These are phyloP conservation scores for Xylaria sp. DNA, from an alignment of 2,329 filamentous ascomycete genomes.

Conservation along the genomic window DNA sequence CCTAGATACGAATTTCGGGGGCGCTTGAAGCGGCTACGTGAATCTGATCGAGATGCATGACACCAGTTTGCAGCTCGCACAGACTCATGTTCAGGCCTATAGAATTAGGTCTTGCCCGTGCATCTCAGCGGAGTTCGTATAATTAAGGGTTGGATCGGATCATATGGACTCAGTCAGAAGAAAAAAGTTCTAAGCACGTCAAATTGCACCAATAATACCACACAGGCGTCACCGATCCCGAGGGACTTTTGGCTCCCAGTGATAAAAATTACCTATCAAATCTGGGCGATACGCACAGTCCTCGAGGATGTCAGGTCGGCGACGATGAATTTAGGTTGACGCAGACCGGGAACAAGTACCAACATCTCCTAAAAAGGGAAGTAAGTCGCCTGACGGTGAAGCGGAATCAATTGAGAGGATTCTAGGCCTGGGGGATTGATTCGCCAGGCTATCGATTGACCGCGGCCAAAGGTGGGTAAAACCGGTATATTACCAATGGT, in stretches of 20 bases:
- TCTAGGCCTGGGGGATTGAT: conserved; percentile 6
- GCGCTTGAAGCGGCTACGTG: conserved; percentile 15
- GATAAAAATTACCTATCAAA: neutral
- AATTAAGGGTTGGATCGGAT: neutral
- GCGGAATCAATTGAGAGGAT: conserved; percentile 11
- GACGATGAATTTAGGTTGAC: conserved; percentile 4
- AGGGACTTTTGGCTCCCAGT: neutral
- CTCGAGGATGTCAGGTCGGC: neutral
- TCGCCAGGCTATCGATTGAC: neutral
- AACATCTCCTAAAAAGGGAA: conserved; percentile 24
- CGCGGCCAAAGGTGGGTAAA: conserved; percentile 4
- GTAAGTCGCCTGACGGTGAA: conserved; percentile 15
- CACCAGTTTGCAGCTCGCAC: conserved; percentile 8
- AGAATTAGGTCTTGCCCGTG: neutral
- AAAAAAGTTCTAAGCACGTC: neutral
- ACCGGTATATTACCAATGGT: conserved; percentile 17
- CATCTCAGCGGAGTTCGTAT: neutral
- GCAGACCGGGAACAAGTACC: conserved; percentile 9
- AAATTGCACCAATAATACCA: conserved; percentile 9
- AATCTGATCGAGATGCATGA: conserved; percentile 8
- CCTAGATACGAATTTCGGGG: conserved; percentile 35
- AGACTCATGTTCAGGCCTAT: conserved; percentile 4
- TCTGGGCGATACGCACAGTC: neutral
- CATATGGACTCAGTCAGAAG: conserved; percentile 4
- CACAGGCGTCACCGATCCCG: conserved; percentile 1